These are phyloP conservation scores for Flaveria brownii DNA, from an alignment of 129 eudicot genomes.

Conservation along the genomic window DNA sequence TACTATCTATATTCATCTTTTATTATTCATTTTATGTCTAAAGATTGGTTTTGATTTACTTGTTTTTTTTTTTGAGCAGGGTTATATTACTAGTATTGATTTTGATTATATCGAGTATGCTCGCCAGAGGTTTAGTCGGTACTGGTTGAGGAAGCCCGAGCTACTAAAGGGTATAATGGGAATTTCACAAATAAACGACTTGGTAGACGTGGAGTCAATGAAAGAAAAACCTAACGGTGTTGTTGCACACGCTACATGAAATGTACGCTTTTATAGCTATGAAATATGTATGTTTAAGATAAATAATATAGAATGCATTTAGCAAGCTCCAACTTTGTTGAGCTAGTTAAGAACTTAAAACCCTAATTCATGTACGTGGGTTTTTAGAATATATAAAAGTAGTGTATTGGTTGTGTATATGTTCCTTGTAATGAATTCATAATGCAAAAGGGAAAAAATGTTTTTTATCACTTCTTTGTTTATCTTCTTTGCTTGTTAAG, in stretches of 20 bases:
- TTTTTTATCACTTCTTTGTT: background rate
- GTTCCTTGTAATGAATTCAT: conserved; percentile 22
- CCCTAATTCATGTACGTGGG: background rate
- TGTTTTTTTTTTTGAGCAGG: conserved; percentile 36
- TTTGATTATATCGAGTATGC: conserved; percentile 73
- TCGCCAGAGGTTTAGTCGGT: conserved; percentile 48
- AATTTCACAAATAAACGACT: conserved; percentile 12
- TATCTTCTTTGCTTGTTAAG: background rate
- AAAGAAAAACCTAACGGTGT: conserved; percentile 14
- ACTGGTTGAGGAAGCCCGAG: conserved; percentile 40
- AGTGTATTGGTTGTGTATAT: conserved; percentile 22
- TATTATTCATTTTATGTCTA: background rate
- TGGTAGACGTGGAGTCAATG: background rate
- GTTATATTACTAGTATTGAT: conserved; percentile 54
- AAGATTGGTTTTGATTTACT: background rate
- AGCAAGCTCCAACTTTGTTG: background rate
- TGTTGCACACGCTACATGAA: conserved; percentile 17
- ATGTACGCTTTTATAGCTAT: conserved; percentile 14
- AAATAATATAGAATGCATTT: conserved; percentile 31
- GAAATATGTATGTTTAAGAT: conserved; percentile 22
- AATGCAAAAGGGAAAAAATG: conserved; percentile 10
- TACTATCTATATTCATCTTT: background rate
- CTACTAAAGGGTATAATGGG: conserved; percentile 11
- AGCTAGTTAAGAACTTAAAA: background rate
- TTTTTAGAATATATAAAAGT: conserved; percentile 22